Conservation (phyloP, 2,329 filamentous ascomycete genomes). For the Pseudogymnoascus sp. region DNA sequence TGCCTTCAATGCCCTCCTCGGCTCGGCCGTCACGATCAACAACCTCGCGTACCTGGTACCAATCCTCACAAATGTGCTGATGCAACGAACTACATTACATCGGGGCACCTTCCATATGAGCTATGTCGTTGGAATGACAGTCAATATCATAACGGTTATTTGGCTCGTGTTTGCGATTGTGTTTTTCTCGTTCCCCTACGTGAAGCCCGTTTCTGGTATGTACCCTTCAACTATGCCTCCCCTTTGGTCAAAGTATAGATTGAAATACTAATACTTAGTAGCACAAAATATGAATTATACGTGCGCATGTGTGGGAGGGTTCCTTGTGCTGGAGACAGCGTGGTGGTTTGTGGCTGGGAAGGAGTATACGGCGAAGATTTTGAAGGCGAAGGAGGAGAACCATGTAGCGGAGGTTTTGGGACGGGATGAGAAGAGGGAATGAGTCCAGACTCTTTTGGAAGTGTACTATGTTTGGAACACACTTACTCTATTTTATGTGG, state of each 20-base stretch:
- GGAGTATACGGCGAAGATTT: constrained; percentile 33
- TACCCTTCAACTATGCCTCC: neutral
- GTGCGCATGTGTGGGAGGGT: constrained; percentile 38
- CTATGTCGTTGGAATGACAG: constrained; percentile 25
- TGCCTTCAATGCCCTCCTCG: constrained; percentile 38
- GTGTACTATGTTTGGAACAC: neutral
- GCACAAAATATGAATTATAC: constrained; percentile 42
- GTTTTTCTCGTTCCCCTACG: constrained; percentile 39
- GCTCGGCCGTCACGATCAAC: constrained; percentile 36
- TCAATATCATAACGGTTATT: constrained; percentile 32
- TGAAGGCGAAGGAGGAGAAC: constrained; percentile 28
- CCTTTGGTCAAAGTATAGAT: neutral
- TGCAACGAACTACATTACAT: constrained; percentile 33
- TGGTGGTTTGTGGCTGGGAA: constrained; percentile 39
- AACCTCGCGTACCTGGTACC: constrained; percentile 40
- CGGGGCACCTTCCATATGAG: constrained; percentile 35
- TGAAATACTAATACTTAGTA: neutral
- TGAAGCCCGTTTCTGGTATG: constrained; percentile 30
- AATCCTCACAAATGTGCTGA: constrained; percentile 38
- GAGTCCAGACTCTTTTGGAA: neutral
- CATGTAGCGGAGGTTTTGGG: constrained; percentile 4
- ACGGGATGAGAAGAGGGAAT: neutral
- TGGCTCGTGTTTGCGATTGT: constrained; percentile 37
- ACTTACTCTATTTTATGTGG: neutral
- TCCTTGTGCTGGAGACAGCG: constrained; percentile 30